Conservation (phyloP, 73 alveolate genomes). For the Paramecium sonneborni region DNA sequence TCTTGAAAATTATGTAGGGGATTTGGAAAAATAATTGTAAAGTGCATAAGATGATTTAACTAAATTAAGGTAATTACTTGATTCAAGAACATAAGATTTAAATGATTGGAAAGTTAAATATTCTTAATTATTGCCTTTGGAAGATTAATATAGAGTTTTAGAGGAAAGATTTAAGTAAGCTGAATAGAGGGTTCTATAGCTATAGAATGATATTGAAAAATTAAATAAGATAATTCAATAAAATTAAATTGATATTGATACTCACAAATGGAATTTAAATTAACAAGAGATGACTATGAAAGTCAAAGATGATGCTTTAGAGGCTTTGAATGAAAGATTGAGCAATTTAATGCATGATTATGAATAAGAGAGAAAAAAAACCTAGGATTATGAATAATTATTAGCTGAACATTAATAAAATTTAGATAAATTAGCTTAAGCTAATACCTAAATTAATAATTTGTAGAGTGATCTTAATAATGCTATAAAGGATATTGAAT, state of each 20-base stretch:
- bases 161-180: neutral
- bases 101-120: constrained; percentile 16
- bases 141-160: neutral
- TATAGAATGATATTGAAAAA: neutral
- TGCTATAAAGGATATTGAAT: neutral
- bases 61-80: neutral
- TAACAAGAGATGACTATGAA: neutral
- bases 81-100: neutral
- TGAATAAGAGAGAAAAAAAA: neutral
- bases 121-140: neutral
- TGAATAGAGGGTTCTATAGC: neutral
- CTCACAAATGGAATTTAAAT: neutral
- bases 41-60: neutral
- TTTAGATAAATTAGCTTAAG: neutral
- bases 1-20: neutral
- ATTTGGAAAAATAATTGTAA: neutral
- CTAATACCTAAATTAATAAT: neutral
- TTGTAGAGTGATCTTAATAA: neutral
- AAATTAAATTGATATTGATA: neutral
- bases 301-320: constrained; percentile 1
- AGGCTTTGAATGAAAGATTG: neutral
- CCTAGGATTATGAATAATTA: neutral
- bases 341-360: neutral
- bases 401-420: neutral
- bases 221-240: neutral